Conservation (phyloP, 2,329 filamentous ascomycete species). For the Fusarium nelsonii region DNA sequence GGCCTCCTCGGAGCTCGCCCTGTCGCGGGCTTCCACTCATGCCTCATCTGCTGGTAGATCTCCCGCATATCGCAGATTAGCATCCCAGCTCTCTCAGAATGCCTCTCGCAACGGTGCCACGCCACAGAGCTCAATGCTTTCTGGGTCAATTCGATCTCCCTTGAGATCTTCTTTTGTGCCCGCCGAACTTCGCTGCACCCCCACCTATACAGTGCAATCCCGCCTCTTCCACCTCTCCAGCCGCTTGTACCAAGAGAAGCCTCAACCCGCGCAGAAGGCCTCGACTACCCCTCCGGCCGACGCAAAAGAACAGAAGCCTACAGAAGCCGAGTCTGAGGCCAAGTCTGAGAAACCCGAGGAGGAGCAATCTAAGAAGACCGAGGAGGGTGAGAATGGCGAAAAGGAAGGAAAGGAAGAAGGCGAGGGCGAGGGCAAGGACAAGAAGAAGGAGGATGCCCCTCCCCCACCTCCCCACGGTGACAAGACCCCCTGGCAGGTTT, state of each 20-base stretch:
- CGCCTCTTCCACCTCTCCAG: conserved; percentile 53
- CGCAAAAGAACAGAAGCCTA: conserved; percentile 56
- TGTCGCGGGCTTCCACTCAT: conserved; percentile 58
- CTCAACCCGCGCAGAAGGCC: conserved; percentile 48
- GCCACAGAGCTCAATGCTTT: conserved; percentile 45
- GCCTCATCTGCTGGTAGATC: conserved; percentile 58
- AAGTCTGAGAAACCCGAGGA: conserved; percentile 58
- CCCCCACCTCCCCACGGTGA: conserved; percentile 97
- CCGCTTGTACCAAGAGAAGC: conserved; percentile 51
- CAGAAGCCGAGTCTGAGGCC: conserved; percentile 50
- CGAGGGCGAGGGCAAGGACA: conserved; percentile 62
- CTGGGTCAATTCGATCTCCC: conserved; percentile 51
- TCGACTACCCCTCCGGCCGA: conserved; percentile 53
- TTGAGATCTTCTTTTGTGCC: conserved; percentile 62
- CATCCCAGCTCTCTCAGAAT: conserved; percentile 52
- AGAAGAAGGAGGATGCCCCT: conserved; percentile 76
- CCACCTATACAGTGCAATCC: conserved; percentile 49
- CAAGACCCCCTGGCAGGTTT: conserved; percentile 99
- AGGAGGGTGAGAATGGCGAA: conserved; percentile 53
- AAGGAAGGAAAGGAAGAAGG: conserved; percentile 63
- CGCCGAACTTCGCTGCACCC: conserved; percentile 52
- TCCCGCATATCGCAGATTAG: conserved; percentile 63
- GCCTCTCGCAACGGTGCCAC: conserved; percentile 46
- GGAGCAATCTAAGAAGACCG: conserved; percentile 59
- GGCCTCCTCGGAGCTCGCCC: conserved; percentile 56